Percentiles rank a stretch among this genome's conserved stretches.
Evolutionary conservation across 2,329 filamentous ascomycete genomes (phyloP).

Genomic region (Paecilomyces fulvus): DNA sequence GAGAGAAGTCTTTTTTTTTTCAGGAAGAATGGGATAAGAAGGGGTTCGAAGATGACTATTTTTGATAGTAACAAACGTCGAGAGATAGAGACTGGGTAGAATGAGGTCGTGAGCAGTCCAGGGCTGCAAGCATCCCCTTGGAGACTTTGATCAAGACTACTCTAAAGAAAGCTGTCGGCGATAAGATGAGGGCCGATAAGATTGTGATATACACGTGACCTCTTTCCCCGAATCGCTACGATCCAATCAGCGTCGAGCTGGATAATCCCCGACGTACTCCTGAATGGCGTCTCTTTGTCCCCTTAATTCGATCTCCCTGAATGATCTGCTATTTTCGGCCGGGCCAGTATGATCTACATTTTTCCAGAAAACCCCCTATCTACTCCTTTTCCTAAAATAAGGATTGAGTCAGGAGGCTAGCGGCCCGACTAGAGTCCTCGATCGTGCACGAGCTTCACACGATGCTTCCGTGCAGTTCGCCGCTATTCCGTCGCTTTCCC

Average conservation of each 20-base stretch:
- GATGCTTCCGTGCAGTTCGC: not conserved
- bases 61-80: not conserved
- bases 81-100: not conserved
- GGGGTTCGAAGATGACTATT: too few species aligned
- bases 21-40: not conserved
- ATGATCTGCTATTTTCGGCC: too few species aligned
- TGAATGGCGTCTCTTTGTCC: not conserved
- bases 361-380: not conserved
- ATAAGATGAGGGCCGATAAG: too few species aligned
- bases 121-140: not conserved
- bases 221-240: too few species aligned
- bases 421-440: not conserved
- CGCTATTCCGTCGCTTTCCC: not conserved
- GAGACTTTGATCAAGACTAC: not conserved
- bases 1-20: not conserved
- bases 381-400: not conserved
- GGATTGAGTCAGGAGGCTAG: not conserved
- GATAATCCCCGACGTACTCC: not conserved
- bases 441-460: slow-evolving; percentile 4
- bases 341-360: too few species aligned
- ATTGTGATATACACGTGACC: too few species aligned
- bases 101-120: not conserved
- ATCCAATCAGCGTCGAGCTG: not conserved
- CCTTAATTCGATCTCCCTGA: not conserved
- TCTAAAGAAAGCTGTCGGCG: not conserved